Evolutionary conservation across 192 early-diverging fungal species (phyloP), one percentile per base, ranked within the genome.

Genomic region (Podila epicladia): DNA sequence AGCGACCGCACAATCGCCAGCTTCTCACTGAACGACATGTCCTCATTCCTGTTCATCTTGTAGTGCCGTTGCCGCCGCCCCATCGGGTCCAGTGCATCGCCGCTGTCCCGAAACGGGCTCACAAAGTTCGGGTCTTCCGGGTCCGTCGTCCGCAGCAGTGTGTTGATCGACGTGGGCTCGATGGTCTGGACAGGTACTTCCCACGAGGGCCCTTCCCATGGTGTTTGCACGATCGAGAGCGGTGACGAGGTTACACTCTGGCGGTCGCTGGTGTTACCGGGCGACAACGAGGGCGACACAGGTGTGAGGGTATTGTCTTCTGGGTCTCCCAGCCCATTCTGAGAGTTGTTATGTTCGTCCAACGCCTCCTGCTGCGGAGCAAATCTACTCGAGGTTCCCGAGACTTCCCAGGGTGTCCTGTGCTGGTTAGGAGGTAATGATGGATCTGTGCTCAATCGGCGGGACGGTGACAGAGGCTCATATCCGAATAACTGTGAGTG

Each of bases 91-190:
- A 48, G 67, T 13, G 49, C 61, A 5, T 68, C 41, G 28, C 70
- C 73, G 17, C 28, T 19, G 41, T 82, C 73, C 33, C 66, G 64
- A 31, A 73, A 82, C 6, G 71, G 72, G 15, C 66, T 41, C 17
- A 83, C 73, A 62, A 75, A 73, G 2, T 41, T 53, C 6, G 77
- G 77, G n/a, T 80, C 77, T 1, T 65, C 66, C 22, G 77, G 77
- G 53, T 80, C 71, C 5, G 77, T 80, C 13, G 77, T 66, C 29
- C 70, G 64, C 9, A 80, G 49, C 0, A 80, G 37, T 2, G 77
- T 80, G 28, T 80, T 80, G 58, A 80, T 80, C 22, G 77, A 80
- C 1, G 77, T 80, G 1, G 77, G 77, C 28, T 80, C 77, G 3
- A 49, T 55, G 4, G 49, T 41, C 5, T 64, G 48, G 9, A 48